phyloP scores from a whole-genome alignment of 164 flowering plant species.

The Pachysandra terminalis region DNA sequence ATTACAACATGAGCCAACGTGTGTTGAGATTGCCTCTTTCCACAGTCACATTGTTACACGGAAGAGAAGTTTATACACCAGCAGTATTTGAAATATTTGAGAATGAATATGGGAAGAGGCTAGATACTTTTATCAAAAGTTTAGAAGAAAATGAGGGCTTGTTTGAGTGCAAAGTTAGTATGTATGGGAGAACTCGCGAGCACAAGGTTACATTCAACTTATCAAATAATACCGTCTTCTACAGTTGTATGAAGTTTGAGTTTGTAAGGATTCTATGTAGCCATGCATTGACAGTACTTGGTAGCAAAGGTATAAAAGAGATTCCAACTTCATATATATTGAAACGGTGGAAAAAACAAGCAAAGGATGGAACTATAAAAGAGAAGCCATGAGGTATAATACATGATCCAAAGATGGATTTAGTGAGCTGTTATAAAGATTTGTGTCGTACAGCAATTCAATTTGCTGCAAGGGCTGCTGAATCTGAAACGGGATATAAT shows the following conservation, averaged over 20 bases:
- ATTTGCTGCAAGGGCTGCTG: too few species aligned
- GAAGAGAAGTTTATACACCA: too few species aligned
- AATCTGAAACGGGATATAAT: too few species aligned
- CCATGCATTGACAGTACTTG: background rate
- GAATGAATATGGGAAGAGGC: too few species aligned
- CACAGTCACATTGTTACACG: too few species aligned
- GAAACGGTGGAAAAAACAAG: constrained; percentile 8
- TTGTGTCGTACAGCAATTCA: too few species aligned
- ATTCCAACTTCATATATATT: constrained; percentile 4
- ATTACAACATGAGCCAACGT: background rate
- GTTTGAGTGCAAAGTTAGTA: background rate
- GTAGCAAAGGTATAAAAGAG: background rate
- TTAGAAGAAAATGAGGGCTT: background rate
- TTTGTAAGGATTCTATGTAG: constrained; percentile 1
- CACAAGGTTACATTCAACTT: background rate
- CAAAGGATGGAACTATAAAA: constrained; percentile 2
- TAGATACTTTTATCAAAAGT: background rate
- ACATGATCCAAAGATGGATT: too few species aligned
- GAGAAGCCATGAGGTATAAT: too few species aligned
- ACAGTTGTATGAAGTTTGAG: constrained; percentile 12
- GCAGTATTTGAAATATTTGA: too few species aligned
- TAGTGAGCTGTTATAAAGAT: too few species aligned
- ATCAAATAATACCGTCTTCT: constrained; percentile 1
- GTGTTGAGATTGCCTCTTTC: background rate
- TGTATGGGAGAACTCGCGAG: too few species aligned